Percentiles rank a stretch among this genome's conserved stretches.
Evolutionary conservation across 495 filamentous ascomycete genomes (phyloP).

Genomic region (Penicillium longicatenatum): DNA sequence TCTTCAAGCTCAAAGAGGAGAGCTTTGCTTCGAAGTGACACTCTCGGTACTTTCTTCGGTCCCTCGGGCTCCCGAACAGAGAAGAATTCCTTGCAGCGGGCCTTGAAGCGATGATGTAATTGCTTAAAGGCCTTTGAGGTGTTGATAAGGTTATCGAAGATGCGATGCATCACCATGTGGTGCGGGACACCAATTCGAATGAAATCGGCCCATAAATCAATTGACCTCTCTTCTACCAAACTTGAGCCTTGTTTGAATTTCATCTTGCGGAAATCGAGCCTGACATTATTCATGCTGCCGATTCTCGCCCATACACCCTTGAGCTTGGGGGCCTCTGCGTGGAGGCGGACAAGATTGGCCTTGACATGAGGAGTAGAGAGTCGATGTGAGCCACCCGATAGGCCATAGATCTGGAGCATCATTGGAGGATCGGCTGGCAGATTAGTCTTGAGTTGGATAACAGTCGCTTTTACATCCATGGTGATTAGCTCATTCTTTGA

Average conservation of each 20-base stretch:
- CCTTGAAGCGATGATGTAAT: conserved; percentile 87
- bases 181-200: conserved; percentile 91
- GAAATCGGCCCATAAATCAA: conserved; percentile 83
- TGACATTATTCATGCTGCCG: conserved; percentile 75
- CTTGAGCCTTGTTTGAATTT: conserved; percentile 64
- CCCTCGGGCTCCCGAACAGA: conserved; percentile 78
- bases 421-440: conserved; percentile 85
- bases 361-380: conserved; percentile 79
- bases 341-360: conserved; percentile 75
- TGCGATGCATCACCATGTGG: conserved; percentile 84
- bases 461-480: conserved; percentile 73
- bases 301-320: conserved; percentile 81
- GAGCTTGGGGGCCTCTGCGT: conserved; percentile 82
- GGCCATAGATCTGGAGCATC: conserved; percentile 82
- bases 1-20: conserved; percentile 92
- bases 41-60: conserved; percentile 80
- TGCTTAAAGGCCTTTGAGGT: conserved; percentile 84
- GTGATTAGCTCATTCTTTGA: conserved; percentile 68
- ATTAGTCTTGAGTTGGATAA: conserved; percentile 84
- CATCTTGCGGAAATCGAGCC: conserved; percentile 76
- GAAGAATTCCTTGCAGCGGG: conserved; percentile 82
- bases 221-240: conserved; percentile 72
- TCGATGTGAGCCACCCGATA: conserved; percentile 81
- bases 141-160: conserved; percentile 91
- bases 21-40: conserved; percentile 78